Percentiles rank a stretch among this genome's conserved stretches.
Evolutionary conservation across 441 rosid genomes (phyloP).

Genomic region (Eutrema salsugineum): DNA sequence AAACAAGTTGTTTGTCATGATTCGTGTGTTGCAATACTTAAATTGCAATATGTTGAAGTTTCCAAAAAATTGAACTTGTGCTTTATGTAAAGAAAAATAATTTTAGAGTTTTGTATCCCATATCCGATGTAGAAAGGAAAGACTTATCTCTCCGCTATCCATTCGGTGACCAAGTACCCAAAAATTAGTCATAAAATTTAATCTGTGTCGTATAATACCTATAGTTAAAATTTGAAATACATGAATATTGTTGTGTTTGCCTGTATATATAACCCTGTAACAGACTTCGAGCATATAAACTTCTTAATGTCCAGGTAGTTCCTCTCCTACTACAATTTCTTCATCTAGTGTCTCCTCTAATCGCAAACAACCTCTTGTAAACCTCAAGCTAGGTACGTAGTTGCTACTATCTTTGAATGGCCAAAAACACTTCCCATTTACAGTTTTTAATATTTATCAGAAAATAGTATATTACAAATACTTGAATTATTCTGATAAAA

Average conservation of each 20-base stretch:
- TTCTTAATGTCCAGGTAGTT: not conserved
- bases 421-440: not conserved
- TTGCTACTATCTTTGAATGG: not conserved
- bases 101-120: not conserved
- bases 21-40: not conserved
- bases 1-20: not conserved
- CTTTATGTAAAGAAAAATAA: not conserved
- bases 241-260: not conserved
- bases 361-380: not conserved
- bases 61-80: not conserved
- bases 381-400: not conserved
- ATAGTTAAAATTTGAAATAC: not conserved
- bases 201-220: not conserved
- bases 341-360: not conserved
- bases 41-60: not conserved
- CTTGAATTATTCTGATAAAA: not conserved
- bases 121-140: not conserved
- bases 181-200: not conserved
- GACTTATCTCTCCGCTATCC: not conserved
- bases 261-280: not conserved
- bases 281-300: not conserved
- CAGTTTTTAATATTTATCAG: not conserved
- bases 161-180: not conserved
- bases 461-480: not conserved
- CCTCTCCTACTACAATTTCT: not conserved